Evolutionary conservation across 129 eudicot genomes (phyloP).

Genomic region (Centella asiatica): DNA sequence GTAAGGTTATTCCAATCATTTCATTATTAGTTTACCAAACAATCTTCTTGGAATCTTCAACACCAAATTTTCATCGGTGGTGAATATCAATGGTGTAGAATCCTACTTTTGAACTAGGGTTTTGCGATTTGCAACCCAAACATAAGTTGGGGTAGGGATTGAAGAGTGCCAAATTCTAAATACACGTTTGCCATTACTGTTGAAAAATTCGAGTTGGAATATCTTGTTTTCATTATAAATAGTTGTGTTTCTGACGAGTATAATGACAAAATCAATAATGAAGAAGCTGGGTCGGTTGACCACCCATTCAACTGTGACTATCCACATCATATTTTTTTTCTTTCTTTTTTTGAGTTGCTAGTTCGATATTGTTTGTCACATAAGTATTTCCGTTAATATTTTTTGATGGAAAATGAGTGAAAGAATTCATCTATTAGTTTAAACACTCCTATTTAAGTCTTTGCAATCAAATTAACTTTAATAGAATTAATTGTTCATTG

Average conservation of each 20-base stretch:
- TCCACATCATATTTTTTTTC: too few relatives aligned
- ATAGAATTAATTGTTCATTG: too few relatives aligned
- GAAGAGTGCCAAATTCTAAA: constrained; percentile 73
- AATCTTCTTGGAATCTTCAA: constrained; percentile 21
- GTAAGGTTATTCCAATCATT: constrained; percentile 16
- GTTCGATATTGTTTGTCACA: too few relatives aligned
- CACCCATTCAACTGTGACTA: too few relatives aligned
- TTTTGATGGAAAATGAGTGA: too few relatives aligned
- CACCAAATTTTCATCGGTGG: constrained; percentile 30
- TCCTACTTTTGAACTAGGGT: constrained; percentile 26
- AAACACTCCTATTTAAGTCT: too few relatives aligned
- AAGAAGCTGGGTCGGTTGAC: too few relatives aligned
- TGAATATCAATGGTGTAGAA: constrained; percentile 29
- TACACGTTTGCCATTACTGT: constrained; percentile 44
- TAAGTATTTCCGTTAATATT: too few relatives aligned
- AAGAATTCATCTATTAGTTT: too few relatives aligned
- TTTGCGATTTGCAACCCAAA: constrained; percentile 87
- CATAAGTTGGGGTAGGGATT: constrained; percentile 64
- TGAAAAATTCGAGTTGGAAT: constrained; percentile 52
- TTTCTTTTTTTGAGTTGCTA: too few relatives aligned
- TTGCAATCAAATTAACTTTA: too few relatives aligned
- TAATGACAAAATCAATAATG: too few relatives aligned
- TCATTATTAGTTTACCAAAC: constrained; percentile 39
- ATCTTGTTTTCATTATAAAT: constrained; percentile 46
- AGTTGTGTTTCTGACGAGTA: constrained; percentile 45